Evolutionary conservation across 2,329 filamentous ascomycete species (phyloP).

Genomic region (Camptophora hylomeconis): DNA sequence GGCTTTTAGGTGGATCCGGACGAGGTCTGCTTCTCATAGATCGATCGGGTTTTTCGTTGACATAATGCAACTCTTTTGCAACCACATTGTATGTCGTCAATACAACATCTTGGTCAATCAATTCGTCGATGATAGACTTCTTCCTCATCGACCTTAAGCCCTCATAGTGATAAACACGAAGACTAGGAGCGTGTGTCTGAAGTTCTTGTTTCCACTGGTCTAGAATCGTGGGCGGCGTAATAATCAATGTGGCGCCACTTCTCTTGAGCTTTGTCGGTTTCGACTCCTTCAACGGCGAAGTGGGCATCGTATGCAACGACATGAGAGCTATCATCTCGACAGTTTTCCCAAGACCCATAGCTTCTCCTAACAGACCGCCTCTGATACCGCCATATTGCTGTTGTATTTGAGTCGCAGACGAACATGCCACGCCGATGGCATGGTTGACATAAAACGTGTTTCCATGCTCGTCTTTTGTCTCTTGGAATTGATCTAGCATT

Average conservation of each 20-base stretch:
- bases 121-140: conserved; percentile 30
- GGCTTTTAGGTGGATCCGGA: conserved; percentile 56
- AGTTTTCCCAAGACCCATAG: conserved; percentile 39
- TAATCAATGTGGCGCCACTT: conserved; percentile 48
- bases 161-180: conserved; percentile 44
- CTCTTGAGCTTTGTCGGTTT: conserved; percentile 19
- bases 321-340: conserved; percentile 36
- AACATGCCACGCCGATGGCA: conserved; percentile 27
- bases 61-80: conserved; percentile 67
- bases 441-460: conserved; percentile 28
- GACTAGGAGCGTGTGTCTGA: conserved; percentile 40
- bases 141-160: conserved; percentile 30
- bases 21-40: conserved; percentile 51
- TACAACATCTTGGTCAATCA: conserved; percentile 42
- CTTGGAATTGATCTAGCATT: conserved; percentile 19
- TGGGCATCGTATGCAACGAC: conserved; percentile 22
- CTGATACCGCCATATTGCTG: conserved; percentile 21
- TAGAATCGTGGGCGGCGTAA: conserved; percentile 47
- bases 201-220: conserved; percentile 52
- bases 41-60: conserved; percentile 56
- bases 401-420: conserved; percentile 22
- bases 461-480: conserved; percentile 26
- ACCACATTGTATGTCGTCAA: conserved; percentile 56
- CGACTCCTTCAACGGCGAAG: conserved; percentile 5
- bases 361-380: conserved; percentile 37